These are phyloP conservation scores for Malus hybrid DNA, from an alignment of 331 rosid genomes.

Conservation along the genomic window DNA sequence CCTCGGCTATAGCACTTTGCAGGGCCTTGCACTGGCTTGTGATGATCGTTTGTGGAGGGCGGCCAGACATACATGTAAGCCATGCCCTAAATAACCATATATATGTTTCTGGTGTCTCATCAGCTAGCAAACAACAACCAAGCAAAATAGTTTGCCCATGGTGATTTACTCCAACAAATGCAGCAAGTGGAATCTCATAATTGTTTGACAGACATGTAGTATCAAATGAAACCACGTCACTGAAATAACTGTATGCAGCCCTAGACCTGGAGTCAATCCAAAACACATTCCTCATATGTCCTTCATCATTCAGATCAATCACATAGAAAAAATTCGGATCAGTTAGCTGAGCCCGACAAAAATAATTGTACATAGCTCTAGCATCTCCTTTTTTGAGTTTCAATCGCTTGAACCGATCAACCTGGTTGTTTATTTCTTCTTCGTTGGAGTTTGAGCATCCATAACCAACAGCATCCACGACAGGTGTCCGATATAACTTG, in stretches of 20 bases:
- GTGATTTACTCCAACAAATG: conserved; percentile 83
- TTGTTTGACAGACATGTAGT: conserved; percentile 66
- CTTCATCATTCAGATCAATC: conserved; percentile 85
- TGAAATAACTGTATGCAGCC: conserved; percentile 76
- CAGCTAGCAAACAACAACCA: conserved; percentile 87
- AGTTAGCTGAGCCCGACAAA: conserved; percentile 52
- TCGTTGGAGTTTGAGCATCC: conserved; percentile 57
- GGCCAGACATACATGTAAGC: conserved; percentile 92
- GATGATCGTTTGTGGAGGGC: conserved; percentile 84
- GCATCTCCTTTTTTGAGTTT: conserved; percentile 71
- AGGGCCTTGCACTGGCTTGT: conserved; percentile 62
- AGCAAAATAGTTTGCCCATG: conserved; percentile 68
- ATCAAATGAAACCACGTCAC: conserved; percentile 73
- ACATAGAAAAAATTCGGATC: conserved; percentile 84
- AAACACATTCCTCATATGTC: conserved; percentile 69
- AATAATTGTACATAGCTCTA: conserved; percentile 48
- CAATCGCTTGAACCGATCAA: conserved; percentile 42
- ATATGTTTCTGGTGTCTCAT: conserved; percentile 68
- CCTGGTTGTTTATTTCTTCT: conserved; percentile 40
- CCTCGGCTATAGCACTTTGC: conserved; percentile 76
- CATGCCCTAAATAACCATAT: conserved; percentile 92
- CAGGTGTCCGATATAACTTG: conserved; percentile 73
- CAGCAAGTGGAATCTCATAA: conserved; percentile 71
- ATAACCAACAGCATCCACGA: conserved; percentile 40
- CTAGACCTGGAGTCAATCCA: conserved; percentile 89